Conservation (phyloP, 345 rosid species). For the rapeseed (Brassica napus) region DNA sequence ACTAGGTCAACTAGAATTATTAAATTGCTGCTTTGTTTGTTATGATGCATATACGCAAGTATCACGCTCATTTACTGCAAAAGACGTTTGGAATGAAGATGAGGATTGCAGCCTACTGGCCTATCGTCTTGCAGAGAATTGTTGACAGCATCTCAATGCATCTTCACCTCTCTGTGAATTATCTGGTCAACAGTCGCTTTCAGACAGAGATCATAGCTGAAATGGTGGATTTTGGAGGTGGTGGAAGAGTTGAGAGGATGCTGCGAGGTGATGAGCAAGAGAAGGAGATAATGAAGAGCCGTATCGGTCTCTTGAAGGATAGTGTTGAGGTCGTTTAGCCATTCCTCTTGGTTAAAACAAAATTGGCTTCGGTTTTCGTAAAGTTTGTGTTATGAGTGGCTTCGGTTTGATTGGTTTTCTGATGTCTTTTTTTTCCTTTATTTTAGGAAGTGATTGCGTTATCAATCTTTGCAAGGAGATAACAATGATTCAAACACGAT, state of each 20-base stretch:
- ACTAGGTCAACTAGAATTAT: background rate
- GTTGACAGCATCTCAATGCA: constrained; percentile 37
- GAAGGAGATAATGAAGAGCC: constrained; percentile 34
- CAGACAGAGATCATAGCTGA: constrained; percentile 29
- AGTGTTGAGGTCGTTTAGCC: background rate
- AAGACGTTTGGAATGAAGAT: constrained; percentile 30
- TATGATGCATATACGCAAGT: background rate
- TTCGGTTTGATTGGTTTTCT: background rate
- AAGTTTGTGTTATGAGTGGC: no score
- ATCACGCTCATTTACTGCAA: background rate
- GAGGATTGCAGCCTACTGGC: constrained; percentile 39
- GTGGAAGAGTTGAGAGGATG: constrained; percentile 22
- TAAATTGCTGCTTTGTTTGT: background rate
- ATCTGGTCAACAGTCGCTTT: constrained; percentile 21
- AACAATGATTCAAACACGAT: no score
- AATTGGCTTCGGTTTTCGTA: background rate
- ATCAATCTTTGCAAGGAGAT: no score
- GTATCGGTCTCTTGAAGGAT: constrained; percentile 26
- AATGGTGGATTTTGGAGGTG: background rate
- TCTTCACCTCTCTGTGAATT: constrained; percentile 28
- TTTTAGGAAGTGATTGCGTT: background rate
- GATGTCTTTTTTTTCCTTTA: no score
- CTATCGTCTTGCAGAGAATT: constrained; percentile 35
- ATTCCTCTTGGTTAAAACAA: background rate
- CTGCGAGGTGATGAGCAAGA: constrained; percentile 36